phyloP scores from a whole-genome alignment of 1,139 yeast species.

The Pichia sorboxylosa region DNA sequence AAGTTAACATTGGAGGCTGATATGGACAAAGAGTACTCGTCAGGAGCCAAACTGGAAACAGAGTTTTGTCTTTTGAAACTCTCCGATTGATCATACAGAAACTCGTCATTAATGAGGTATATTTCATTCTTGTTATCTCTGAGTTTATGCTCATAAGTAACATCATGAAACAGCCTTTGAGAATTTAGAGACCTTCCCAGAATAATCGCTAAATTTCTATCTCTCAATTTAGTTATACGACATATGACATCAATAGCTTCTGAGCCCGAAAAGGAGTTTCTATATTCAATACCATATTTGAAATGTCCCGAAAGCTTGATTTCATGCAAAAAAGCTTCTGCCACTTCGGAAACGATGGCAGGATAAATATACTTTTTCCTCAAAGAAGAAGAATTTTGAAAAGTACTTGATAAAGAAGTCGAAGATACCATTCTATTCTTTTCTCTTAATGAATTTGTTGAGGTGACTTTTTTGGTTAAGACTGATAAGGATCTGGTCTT shows the following conservation, averaged over 20 bases:
- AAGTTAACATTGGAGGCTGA: too few relatives aligned
- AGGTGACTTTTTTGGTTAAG: slow-evolving; percentile 21
- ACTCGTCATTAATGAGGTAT: slow-evolving; percentile 66
- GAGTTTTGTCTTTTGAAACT: slow-evolving; percentile 19
- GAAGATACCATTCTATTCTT: slow-evolving; percentile 17
- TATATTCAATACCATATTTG: slow-evolving; percentile 89
- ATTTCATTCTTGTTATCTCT: slow-evolving; percentile 83
- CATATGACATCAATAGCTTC: slow-evolving; percentile 89
- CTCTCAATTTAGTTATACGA: slow-evolving; percentile 76
- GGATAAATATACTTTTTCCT: slow-evolving; percentile 71
- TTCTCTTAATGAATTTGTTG: slow-evolving; percentile 20
- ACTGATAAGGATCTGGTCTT: slow-evolving; percentile 24
- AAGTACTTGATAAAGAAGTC: slow-evolving; percentile 25
- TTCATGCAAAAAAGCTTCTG: slow-evolving; percentile 62
- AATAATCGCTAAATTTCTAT: slow-evolving; percentile 76
- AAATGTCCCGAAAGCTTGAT: slow-evolving; percentile 67
- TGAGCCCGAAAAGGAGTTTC: slow-evolving; percentile 88
- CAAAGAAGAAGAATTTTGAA: slow-evolving; percentile 33
- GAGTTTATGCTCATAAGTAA: slow-evolving; percentile 83
- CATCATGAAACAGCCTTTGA: slow-evolving; percentile 89
- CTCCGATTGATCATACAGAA: slow-evolving; percentile 16
- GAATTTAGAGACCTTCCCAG: slow-evolving; percentile 91
- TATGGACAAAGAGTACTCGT: too few relatives aligned
- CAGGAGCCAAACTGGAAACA: slow-evolving; percentile 18
- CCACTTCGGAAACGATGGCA: slow-evolving; percentile 78